Conservation (phyloP, 352 stramenopile species). For the Lagenidium giganteum region DNA sequence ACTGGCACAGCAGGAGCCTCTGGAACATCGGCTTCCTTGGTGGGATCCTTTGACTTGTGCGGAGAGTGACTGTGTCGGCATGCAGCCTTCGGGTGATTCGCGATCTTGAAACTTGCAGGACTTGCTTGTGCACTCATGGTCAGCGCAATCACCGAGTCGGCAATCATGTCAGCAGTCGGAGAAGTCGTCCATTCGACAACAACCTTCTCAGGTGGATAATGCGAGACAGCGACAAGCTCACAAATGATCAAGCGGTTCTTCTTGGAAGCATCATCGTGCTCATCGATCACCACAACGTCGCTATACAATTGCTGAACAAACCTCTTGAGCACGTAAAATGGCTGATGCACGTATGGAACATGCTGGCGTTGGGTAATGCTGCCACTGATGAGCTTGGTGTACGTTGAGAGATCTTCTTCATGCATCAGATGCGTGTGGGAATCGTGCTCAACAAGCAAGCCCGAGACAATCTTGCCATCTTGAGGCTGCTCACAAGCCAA, state of each 20-base stretch:
- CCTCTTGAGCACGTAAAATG: slow-evolving; percentile 73
- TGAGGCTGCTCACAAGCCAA: slow-evolving; percentile 69
- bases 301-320: slow-evolving; percentile 86
- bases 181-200: slow-evolving; percentile 86
- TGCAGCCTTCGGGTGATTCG: slow-evolving; percentile 59
- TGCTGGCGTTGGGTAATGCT: slow-evolving; percentile 84
- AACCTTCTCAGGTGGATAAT: too few relatives aligned
- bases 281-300: slow-evolving; percentile 48
- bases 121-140: slow-evolving; percentile 92
- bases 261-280: too few relatives aligned
- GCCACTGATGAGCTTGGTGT: slow-evolving; percentile 79
- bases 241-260: slow-evolving; percentile 64
- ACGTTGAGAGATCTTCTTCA: slow-evolving; percentile 82
- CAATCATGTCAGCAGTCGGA: slow-evolving; percentile 94
- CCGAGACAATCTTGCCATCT: slow-evolving; percentile 71
- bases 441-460: slow-evolving; percentile 82
- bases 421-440: slow-evolving; percentile 83
- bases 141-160: slow-evolving; percentile 93
- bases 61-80: slow-evolving; percentile 81
- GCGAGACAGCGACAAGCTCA: slow-evolving; percentile 66
- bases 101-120: slow-evolving; percentile 78
- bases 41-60: slow-evolving; percentile 15
- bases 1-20: too few relatives aligned
- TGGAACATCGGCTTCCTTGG: too few relatives aligned
- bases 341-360: slow-evolving; percentile 72